A percentile compares a stretch with the other conserved stretches of the same genome.
Evolutionary conservation across 148 eudicot species (phyloP).

Genomic region (Agrostemma githago): DNA sequence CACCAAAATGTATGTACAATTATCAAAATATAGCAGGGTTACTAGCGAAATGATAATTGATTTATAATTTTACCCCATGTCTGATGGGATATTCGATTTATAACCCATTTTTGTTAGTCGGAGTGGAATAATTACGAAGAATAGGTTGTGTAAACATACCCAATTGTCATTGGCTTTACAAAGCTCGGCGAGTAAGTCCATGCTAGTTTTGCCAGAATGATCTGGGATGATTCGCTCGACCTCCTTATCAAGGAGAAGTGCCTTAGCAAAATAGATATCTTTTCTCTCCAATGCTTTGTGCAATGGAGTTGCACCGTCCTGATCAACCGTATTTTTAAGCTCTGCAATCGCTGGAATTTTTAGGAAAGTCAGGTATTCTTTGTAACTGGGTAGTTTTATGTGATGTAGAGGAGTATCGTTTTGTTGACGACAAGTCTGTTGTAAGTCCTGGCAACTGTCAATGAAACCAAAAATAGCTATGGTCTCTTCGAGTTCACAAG

Average conservation of each 20-base stretch:
- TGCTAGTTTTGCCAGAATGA: slow-evolving; percentile 16
- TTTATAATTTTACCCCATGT: too few species aligned
- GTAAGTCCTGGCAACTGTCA: slow-evolving; percentile 9
- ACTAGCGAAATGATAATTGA: too few species aligned
- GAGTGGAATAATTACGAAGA: too few species aligned
- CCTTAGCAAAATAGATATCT: slow-evolving; percentile 7
- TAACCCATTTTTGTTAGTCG: too few species aligned
- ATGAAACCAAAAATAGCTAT: slow-evolving; percentile 8
- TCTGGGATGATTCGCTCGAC: slow-evolving; percentile 12
- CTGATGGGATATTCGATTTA: too few species aligned
- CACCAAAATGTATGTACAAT: too few species aligned
- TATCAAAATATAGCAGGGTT: too few species aligned
- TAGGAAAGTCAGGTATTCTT: too few species aligned
- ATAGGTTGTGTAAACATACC: slow-evolving; percentile 6
- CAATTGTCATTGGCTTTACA: slow-evolving; percentile 9
- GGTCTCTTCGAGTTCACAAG: slow-evolving; percentile 12
- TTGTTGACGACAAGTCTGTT: background rate
- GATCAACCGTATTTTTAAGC: background rate
- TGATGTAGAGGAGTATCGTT: slow-evolving; percentile 17
- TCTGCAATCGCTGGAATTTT: too few species aligned
- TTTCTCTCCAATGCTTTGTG: slow-evolving; percentile 15
- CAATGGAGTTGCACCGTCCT: slow-evolving; percentile 18
- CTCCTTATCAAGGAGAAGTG: slow-evolving; percentile 7
- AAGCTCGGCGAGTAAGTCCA: slow-evolving; percentile 14
- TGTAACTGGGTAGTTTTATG: too few species aligned